A percentile compares a stretch with the other conserved stretches of the same genome.
These are phyloP conservation scores for Raffaelea ambrosiae DNA, from an alignment of 2,329 filamentous ascomycete species.

Conservation along the genomic window DNA sequence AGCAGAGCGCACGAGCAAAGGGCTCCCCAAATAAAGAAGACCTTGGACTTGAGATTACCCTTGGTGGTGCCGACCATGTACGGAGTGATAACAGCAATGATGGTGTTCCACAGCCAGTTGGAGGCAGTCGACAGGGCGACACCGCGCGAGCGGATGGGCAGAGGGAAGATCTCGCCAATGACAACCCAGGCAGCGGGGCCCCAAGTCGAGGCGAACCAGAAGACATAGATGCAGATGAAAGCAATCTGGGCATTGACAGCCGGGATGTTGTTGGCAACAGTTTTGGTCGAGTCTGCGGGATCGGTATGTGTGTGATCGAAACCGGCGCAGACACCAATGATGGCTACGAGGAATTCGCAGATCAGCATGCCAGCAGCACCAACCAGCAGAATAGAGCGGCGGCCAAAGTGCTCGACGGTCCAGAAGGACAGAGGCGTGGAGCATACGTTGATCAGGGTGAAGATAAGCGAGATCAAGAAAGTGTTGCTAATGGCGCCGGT, in stretches of 20 bases:
- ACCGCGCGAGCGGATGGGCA: conserved; percentile 81
- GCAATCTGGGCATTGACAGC: conserved; percentile 66
- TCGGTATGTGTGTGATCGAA: conserved; percentile 41
- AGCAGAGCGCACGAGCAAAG: conserved; percentile 52
- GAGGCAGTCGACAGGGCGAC: conserved; percentile 79
- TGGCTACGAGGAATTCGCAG: conserved; percentile 81
- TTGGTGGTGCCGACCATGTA: conserved; percentile 55
- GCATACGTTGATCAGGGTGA: conserved; percentile 78
- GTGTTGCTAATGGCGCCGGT: conserved; percentile 67
- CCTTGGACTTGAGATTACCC: conserved; percentile 58
- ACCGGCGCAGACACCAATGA: conserved; percentile 58
- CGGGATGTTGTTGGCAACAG: conserved; percentile 41
- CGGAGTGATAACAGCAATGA: conserved; percentile 39
- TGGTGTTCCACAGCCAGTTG: conserved; percentile 82
- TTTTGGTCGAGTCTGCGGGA: conserved; percentile 27
- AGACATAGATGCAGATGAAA: conserved; percentile 89
- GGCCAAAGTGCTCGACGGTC: conserved; percentile 73
- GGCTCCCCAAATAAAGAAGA: conserved; percentile 69
- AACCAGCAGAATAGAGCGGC: conserved; percentile 68
- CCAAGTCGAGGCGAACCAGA: conserved; percentile 87
- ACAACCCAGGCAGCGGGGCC: conserved; percentile 74
- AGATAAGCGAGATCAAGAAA: conserved; percentile 79
- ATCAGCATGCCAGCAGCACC: conserved; percentile 77
- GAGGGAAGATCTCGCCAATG: conserved; percentile 84
- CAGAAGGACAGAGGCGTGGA: conserved; percentile 85